Conservation (phyloP, 2,329 filamentous ascomycete species). For the Lasiodiplodia sp. region DNA sequence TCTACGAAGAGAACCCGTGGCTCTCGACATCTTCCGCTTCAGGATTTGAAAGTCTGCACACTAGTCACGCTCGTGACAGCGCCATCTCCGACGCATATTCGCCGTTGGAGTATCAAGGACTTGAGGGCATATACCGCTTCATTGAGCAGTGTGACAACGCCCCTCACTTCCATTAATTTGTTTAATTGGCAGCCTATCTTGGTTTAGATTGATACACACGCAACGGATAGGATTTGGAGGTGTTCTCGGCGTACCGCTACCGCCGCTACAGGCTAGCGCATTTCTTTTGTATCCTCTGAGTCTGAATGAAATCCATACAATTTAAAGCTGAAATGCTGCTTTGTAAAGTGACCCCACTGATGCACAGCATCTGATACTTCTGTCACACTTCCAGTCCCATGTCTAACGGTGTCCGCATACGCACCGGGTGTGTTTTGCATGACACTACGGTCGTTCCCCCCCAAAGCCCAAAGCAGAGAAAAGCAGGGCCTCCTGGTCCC, state of each 20-base stretch:
- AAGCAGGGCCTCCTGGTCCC: no score
- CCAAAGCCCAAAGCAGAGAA: no score
- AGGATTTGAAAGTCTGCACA: slow-evolving; percentile 65
- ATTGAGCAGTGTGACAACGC: slow-evolving; percentile 66
- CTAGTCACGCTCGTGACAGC: slow-evolving; percentile 57
- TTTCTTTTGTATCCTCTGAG: background rate
- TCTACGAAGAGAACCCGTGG: slow-evolving; percentile 61
- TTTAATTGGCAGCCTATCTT: slow-evolving; percentile 4
- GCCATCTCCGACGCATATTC: slow-evolving; percentile 39
- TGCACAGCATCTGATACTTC: background rate
- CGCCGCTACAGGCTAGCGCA: background rate
- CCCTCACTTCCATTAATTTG: background rate
- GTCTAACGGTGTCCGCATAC: no score
- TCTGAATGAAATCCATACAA: background rate
- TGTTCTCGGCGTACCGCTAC: slow-evolving; percentile 11
- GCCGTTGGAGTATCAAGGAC: slow-evolving; percentile 66
- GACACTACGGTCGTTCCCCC: no score
- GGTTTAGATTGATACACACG: slow-evolving; percentile 26
- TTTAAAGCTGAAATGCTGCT: background rate
- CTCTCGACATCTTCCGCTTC: slow-evolving; percentile 54
- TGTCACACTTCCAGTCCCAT: background rate
- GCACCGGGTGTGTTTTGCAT: no score
- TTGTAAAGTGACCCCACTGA: background rate
- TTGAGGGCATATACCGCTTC: slow-evolving; percentile 72
- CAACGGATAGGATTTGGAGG: background rate